Percentiles rank a stretch among this genome's conserved stretches.
Evolutionary conservation across 495 filamentous ascomycete species (phyloP).

Genomic region (Lentithecium fluviatile): DNA sequence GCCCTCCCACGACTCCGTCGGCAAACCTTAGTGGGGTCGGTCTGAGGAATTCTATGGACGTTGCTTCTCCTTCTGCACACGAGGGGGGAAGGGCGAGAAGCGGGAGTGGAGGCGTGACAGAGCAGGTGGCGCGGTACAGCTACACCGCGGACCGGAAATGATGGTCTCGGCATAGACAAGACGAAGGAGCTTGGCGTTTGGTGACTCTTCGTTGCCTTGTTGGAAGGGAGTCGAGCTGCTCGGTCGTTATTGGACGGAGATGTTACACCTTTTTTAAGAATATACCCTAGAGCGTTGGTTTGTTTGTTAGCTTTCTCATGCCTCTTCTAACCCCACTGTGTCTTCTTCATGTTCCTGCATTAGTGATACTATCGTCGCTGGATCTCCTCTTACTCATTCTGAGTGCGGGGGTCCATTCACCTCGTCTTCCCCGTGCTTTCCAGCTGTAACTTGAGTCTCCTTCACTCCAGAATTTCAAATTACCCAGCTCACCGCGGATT

Average conservation of each 20-base stretch:
- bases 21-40: conserved; percentile 31
- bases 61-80: conserved; percentile 8
- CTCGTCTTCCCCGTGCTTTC: too few species aligned
- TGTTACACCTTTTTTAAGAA: not conserved
- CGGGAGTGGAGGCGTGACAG: conserved; percentile 28
- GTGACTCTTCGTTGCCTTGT: too few species aligned
- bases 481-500: not conserved
- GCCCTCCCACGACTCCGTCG: conserved; percentile 15
- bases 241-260: not conserved
- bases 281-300: not conserved
- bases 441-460: too few species aligned
- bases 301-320: not conserved
- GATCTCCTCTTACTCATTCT: too few species aligned
- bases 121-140: conserved; percentile 35
- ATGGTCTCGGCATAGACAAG: not conserved
- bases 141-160: conserved; percentile 15
- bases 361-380: too few species aligned
- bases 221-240: not conserved
- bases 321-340: too few species aligned
- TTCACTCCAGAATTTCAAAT: not conserved
- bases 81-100: conserved; percentile 22
- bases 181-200: not conserved
- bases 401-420: too few species aligned
- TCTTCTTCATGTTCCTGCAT: too few species aligned
- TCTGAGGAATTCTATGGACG: conserved; percentile 33